Evolutionary conservation across 1,284 basidiomycete species (phyloP).

Genomic region (Phellinidium pouzarii): DNA sequence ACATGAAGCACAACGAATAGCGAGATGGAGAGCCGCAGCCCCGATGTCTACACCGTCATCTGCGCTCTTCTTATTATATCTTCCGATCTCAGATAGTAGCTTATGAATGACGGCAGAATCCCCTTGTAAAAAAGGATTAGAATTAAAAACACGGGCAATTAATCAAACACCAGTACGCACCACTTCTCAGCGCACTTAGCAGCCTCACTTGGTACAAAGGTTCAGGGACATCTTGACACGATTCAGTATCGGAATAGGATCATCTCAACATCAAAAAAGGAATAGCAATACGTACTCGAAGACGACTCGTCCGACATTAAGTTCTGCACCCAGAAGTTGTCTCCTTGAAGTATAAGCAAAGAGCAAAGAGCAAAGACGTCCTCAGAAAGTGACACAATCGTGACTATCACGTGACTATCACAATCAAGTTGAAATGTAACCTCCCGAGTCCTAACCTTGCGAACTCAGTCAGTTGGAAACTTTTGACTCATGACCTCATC

Average conservation of each 20-base stretch:
- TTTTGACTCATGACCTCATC: no score
- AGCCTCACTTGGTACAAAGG: constrained; percentile 76
- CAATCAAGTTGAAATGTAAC: no score
- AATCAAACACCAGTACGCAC: constrained; percentile 26
- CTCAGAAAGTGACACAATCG: no score
- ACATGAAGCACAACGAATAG: constrained; percentile 81
- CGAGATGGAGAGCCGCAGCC: constrained; percentile 77
- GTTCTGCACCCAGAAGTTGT: no score
- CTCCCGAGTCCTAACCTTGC: no score
- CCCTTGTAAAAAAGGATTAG: constrained; percentile 34
- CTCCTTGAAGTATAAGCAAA: no score
- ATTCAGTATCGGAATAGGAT: background rate
- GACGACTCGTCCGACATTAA: constrained; percentile 1
- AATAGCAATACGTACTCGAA: background rate
- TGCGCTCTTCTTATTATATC: constrained; percentile 47
- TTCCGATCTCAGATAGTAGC: constrained; percentile 71
- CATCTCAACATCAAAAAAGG: background rate
- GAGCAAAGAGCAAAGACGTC: no score
- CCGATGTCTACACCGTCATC: constrained; percentile 50
- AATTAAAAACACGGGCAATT: background rate
- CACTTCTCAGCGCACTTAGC: constrained; percentile 69
- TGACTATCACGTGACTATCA: no score
- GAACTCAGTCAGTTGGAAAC: no score
- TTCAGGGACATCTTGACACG: constrained; percentile 30
- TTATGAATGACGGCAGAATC: constrained; percentile 77